Conservation (phyloP, 208 protist species). For the Leishmania lainsoni region DNA sequence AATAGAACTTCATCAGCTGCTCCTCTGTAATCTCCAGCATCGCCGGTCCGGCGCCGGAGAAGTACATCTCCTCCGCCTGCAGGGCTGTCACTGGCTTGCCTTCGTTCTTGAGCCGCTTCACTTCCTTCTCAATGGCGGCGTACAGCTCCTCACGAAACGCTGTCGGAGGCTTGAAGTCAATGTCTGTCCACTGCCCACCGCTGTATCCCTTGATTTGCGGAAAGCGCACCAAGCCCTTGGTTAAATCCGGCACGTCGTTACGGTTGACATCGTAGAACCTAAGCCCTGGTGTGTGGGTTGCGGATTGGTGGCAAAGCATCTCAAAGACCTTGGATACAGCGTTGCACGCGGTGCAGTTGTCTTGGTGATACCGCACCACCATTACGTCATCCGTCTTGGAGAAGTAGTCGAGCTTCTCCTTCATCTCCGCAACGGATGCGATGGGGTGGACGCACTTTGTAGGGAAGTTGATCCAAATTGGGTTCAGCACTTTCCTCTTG, state of each 20-base stretch:
- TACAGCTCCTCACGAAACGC: conserved; percentile 79
- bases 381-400: conserved; percentile 73
- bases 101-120: conserved; percentile 46
- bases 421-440: conserved; percentile 66
- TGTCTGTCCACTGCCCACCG: conserved; percentile 79
- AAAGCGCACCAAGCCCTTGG: conserved; percentile 74
- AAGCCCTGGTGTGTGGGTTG: conserved; percentile 47
- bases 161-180: conserved; percentile 83
- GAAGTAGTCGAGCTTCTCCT: conserved; percentile 81
- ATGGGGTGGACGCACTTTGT: conserved; percentile 69
- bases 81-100: conserved; percentile 75
- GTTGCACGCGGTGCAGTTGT: conserved; percentile 87
- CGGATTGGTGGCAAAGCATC: conserved; percentile 75
- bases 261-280: conserved; percentile 83
- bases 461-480: conserved; percentile 75
- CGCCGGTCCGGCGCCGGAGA: conserved; percentile 67
- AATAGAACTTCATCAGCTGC: conserved; percentile 69
- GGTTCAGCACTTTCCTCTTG: conserved; percentile 61
- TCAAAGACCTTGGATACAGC: conserved; percentile 82
- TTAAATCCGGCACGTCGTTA: conserved; percentile 62
- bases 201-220: conserved; percentile 88
- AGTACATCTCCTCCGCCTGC: conserved; percentile 91
- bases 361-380: conserved; percentile 84
- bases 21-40: conserved; percentile 82
- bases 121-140: conserved; percentile 60